These are phyloP conservation scores for Corylus heterophylla DNA, from an alignment of 306 rosid genomes.

Conservation along the genomic window DNA sequence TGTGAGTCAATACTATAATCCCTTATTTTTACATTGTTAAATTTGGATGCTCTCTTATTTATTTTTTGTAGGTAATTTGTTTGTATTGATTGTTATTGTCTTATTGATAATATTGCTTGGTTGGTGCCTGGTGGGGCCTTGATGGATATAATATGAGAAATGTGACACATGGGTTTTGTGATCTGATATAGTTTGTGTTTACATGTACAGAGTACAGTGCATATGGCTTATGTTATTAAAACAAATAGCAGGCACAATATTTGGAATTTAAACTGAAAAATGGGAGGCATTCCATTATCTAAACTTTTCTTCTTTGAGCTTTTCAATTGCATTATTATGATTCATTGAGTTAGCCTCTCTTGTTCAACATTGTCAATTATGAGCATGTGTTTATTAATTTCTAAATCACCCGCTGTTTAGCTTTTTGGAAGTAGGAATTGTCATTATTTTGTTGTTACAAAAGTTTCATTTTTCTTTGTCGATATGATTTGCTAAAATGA, in stretches of 20 bases:
- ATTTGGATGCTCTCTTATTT: background rate
- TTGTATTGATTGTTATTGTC: background rate
- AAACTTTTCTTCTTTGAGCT: background rate
- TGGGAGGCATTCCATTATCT: background rate
- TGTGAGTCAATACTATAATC: constrained; percentile 29
- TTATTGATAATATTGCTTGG: background rate
- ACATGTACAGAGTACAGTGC: too few relatives aligned
- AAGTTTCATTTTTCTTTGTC: background rate
- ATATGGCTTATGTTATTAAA: too few relatives aligned
- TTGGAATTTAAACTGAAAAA: background rate
- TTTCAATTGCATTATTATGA: background rate
- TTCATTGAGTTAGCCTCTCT: background rate
- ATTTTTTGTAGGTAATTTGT: background rate
- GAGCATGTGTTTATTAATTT: background rate
- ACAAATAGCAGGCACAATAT: background rate
- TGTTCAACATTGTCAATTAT: background rate
- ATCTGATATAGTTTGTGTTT: too few relatives aligned
- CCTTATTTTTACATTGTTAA: background rate
- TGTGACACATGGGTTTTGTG: background rate
- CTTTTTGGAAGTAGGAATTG: constrained; percentile 1
- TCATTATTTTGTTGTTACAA: background rate
- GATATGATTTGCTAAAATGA: background rate
- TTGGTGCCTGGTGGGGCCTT: background rate
- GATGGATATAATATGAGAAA: background rate
- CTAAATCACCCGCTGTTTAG: background rate